Conservation (phyloP, 306 rosid genomes). For the Castanea crenata region DNA sequence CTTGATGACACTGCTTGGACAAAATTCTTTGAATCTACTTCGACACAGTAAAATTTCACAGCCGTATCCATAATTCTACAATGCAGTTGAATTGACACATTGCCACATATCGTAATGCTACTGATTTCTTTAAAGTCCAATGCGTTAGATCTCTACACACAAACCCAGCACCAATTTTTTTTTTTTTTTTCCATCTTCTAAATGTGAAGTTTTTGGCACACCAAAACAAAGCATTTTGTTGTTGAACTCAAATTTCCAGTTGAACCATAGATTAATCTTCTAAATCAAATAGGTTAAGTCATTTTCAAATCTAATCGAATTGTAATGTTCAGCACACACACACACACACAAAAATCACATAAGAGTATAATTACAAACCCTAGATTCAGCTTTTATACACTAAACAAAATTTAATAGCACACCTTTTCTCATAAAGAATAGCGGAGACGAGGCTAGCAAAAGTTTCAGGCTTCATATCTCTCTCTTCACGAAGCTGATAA, state of each 20-base stretch:
- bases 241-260: too few relatives aligned
- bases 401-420: background rate
- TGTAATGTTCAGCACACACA: background rate
- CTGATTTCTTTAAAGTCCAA: background rate
- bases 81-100: background rate
- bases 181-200: too few relatives aligned
- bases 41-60: background rate
- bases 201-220: too few relatives aligned
- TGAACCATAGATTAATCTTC: background rate
- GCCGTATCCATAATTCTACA: background rate
- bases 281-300: background rate
- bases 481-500: conserved; percentile 87
- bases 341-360: background rate
- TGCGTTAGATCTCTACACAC: background rate
- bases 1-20: background rate
- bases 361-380: background rate
- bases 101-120: background rate
- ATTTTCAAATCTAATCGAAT: background rate
- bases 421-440: conserved; percentile 86
- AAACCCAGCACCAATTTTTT: background rate
- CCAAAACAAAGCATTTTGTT: too few relatives aligned
- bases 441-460: conserved; percentile 89
- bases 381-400: background rate
- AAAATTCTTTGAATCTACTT: background rate
- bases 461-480: conserved; percentile 94